Evolutionary conservation across 106 monocot species (phyloP).

Genomic region (Dioscorea dumetorum): DNA sequence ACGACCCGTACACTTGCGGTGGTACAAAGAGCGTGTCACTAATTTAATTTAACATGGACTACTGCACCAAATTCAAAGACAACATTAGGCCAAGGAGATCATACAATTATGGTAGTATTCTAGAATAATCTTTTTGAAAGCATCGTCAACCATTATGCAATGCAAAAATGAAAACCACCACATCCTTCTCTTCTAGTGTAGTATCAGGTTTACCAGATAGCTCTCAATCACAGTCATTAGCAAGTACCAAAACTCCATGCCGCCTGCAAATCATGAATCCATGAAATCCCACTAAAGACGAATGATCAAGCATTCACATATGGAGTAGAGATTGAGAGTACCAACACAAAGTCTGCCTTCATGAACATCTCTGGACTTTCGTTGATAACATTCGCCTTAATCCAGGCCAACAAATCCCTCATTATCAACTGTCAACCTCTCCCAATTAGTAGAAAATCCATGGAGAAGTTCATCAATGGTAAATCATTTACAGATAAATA

Average conservation of each 20-base stretch:
- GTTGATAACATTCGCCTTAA: conserved; percentile 78
- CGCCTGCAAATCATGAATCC: conserved; percentile 40
- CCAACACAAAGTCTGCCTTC: conserved; percentile 88
- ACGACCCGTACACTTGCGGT: too few relatives aligned
- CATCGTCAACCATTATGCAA: conserved; percentile 73
- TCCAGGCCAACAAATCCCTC: conserved; percentile 68
- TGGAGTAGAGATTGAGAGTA: background rate
- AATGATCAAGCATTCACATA: background rate
- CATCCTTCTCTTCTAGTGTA: conserved; percentile 78
- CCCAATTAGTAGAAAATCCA: background rate
- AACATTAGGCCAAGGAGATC: too few relatives aligned
- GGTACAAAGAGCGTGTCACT: too few relatives aligned
- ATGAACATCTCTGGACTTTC: conserved; percentile 98
- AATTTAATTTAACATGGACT: too few relatives aligned
- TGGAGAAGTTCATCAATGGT: background rate
- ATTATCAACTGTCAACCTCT: conserved; percentile 39
- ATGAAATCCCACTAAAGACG: too few relatives aligned
- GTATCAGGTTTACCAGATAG: conserved; percentile 65
- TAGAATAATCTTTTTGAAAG: too few relatives aligned
- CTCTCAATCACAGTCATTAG: conserved; percentile 98
- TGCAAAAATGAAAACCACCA: conserved; percentile 90
- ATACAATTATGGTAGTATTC: too few relatives aligned
- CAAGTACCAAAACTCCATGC: conserved; percentile 81
- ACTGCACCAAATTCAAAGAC: too few relatives aligned
- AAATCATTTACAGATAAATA: background rate